These are phyloP conservation scores for Wickerhamiella alocasiicola DNA, from an alignment of 805 yeast species.

Conservation along the genomic window DNA sequence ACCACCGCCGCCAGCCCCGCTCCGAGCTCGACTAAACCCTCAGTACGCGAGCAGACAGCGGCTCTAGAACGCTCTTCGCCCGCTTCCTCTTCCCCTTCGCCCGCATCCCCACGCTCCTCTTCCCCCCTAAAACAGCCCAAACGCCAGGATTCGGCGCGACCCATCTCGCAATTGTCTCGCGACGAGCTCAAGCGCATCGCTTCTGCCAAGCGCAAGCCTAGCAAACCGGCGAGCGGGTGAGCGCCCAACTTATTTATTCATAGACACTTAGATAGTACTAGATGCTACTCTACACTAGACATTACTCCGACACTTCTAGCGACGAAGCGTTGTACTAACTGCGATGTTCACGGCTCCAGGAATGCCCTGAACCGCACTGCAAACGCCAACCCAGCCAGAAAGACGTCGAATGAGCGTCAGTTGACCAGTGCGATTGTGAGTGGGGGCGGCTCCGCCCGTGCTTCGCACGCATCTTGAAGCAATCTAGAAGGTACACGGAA, in stretches of 20 bases:
- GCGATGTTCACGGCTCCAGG: background rate
- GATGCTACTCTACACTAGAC: background rate
- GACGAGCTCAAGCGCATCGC: conserved; percentile 9
- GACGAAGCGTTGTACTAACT: background rate
- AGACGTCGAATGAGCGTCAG: background rate
- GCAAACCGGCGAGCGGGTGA: background rate
- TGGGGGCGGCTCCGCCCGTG: no score
- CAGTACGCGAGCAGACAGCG: background rate
- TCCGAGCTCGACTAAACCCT: no score
- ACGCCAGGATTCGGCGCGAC: background rate
- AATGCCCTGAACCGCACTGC: background rate
- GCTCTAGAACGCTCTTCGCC: no score
- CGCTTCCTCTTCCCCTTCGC: no score
- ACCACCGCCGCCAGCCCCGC: no score
- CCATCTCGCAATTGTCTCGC: background rate
- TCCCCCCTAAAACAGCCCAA: conserved; percentile 1
- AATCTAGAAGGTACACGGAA: no score
- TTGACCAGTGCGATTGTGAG: no score
- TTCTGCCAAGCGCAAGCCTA: conserved; percentile 7
- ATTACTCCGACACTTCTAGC: background rate
- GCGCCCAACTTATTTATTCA: background rate
- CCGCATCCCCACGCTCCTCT: no score
- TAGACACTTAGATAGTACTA: no score
- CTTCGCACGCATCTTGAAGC: no score
- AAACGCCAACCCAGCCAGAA: background rate